Base-by-base conservation (phyloP, 129 eudicot species). In the Ambrosia trifida region DNA sequence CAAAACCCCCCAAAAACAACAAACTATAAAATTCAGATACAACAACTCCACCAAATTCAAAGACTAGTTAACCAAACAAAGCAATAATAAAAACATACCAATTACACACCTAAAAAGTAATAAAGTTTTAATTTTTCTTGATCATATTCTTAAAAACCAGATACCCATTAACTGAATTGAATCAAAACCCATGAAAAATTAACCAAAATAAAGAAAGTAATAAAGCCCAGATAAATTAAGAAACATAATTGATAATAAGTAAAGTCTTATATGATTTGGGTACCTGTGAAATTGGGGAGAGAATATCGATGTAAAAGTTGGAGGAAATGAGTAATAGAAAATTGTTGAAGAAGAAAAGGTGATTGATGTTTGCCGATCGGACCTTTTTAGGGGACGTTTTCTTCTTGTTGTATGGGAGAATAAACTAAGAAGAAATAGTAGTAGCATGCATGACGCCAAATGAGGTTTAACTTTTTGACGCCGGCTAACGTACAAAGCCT, bases 291-390 rank as follows among this genome's bases (percentile, higher is more conserved):
- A 77, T 36, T 65, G 56, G 58, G 81, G 76, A 77, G 81, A 43
- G 81, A 70, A 77, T 77, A 61, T 69, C 56, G 11, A 31, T 5
- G 65, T 5, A 58, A 77, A 77, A 63, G 50, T 20, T 20, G 81
- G 81, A 76, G 81, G 81, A 70, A 77, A 44, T 69, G 80, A 16
- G 56, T 76, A 60, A 16, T 59, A 49, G 14, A 13, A 31, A 59
- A 49, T 7, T 30, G 45, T 24, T 58, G 11, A 40, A 78, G 11
- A 40, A 78, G 82, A 71, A 72, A 14, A 35, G 46, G 82, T 78
- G 72, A 30, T 31, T 40, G 72, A 70, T 52, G 74, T 53, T n/a
- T 76, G 71, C 63, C 41, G 66, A 20, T 57, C 50, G 54, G 52
- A 74, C 43, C 30, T 20, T 74, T 17, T 54, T 54, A 54, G 14